These are phyloP conservation scores for Citrus mangshanensis DNA, from an alignment of 345 rosid genomes.

Conservation along the genomic window DNA sequence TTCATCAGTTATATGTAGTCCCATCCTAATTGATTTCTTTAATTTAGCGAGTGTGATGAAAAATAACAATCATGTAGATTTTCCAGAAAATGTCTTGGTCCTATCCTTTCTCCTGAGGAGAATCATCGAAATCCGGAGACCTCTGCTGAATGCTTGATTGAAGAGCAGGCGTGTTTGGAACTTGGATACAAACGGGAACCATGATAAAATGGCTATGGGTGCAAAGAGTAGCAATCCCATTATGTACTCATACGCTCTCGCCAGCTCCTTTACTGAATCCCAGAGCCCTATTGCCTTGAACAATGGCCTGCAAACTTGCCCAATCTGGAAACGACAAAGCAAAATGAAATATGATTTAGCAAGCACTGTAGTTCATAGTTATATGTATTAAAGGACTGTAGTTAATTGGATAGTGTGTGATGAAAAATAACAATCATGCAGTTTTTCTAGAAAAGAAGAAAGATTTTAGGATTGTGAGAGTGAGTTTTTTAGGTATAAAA, in stretches of 20 bases:
- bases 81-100: not conserved
- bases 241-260: slow-evolving; percentile 75
- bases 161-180: slow-evolving; percentile 86
- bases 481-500: not conserved
- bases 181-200: slow-evolving; percentile 87
- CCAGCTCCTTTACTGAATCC: slow-evolving; percentile 89
- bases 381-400: no score
- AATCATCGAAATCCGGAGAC: slow-evolving; percentile 93
- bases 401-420: not conserved
- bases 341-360: not conserved
- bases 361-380: not conserved
- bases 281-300: slow-evolving; percentile 53
- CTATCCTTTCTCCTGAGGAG: slow-evolving; percentile 54
- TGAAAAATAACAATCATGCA: not conserved
- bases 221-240: slow-evolving; percentile 77
- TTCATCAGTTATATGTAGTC: not conserved
- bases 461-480: not conserved
- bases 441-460: not conserved
- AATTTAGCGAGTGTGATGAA: not conserved
- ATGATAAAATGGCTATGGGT: slow-evolving; percentile 73
- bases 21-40: not conserved
- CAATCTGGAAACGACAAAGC: slow-evolving; percentile 42
- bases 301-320: slow-evolving; percentile 61
- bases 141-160: slow-evolving; percentile 94
- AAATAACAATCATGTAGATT: not conserved